Base-by-base conservation (phyloP, 169 alveolate species). In the Plasmodium reichenowi region DNA sequence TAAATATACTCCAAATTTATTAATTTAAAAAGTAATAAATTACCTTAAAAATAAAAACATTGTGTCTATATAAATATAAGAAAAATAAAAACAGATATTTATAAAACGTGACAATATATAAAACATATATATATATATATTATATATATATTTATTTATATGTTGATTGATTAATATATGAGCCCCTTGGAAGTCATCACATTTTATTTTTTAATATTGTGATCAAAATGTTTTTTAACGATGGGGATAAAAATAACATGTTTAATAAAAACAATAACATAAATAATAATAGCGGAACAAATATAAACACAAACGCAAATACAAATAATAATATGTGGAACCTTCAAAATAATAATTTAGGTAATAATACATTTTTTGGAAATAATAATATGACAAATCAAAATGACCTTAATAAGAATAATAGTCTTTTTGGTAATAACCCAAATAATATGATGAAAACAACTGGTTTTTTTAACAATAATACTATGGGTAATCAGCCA, bases 231-330 rank as follows among this genome's bases (percentile, higher is more conserved):
- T 74, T 74, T 66, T 74, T 74, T 45, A 74, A 74, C 52, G 58
- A 83, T 83, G 74, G 56, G 17, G 83, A 83, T 15, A 83, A 68
- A 43, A 76, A 76, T 47, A 83, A 80, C 43, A 24, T 83, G 60
- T 83, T 83, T 54, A 72, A 58, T 22, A 83, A 83, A 50, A 83
- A 54, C 54, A 83, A 24, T 52, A 47, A 52, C 47, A 26, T 54
- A 67, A 83, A 63, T 83, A 83, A 76, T 76, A 76, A 68, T 67
- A 76, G 89, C n/a, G 47, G 38, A 4, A 68, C 29, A 54, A 72
- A 72, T 48, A 67, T 43, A 60, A 60, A 58, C 67, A 10, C 85
- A 38, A 38, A 38, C 47, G 1, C 7, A 38, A 38, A 38, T 38
- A 38, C 47, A 38, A 38, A 38, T 38, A 38, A 38, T 17, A 83